A percentile compares a stretch with the other conserved stretches of the same genome.
Evolutionary conservation across 768 basidiomycete genomes (phyloP).

Genomic region (Rickenella mellea): DNA sequence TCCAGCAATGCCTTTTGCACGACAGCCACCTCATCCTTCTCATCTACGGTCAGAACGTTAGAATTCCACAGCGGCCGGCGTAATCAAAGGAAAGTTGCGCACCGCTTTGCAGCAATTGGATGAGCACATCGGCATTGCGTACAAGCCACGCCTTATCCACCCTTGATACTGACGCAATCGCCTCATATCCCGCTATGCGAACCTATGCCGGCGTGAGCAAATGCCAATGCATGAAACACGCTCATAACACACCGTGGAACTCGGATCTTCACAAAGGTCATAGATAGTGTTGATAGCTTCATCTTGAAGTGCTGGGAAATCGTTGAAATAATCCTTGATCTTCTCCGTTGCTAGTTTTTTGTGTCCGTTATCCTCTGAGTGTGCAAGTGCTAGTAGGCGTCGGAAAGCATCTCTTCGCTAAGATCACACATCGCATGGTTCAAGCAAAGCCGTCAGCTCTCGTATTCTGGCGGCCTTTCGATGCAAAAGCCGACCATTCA

Average conservation of each 20-base stretch:
- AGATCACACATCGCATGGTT: not conserved
- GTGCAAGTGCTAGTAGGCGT: constrained; percentile 45
- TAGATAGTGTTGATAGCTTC: constrained; percentile 70
- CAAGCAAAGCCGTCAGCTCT: too few species aligned
- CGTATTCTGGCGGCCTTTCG: too few species aligned
- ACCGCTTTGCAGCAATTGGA: constrained; percentile 73
- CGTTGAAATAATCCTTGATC: constrained; percentile 49
- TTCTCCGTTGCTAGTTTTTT: constrained; percentile 51
- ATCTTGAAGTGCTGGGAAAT: constrained; percentile 67
- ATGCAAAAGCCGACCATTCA: too few species aligned
- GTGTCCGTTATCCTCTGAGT: constrained; percentile 32
- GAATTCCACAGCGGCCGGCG: not conserved
- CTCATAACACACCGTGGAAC: constrained; percentile 30
- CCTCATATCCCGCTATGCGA: constrained; percentile 58
- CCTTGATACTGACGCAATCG: constrained; percentile 41
- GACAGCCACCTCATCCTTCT: constrained; percentile 51
- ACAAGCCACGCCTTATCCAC: constrained; percentile 51
- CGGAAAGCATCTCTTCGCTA: constrained; percentile 46
- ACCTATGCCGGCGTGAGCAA: constrained; percentile 30
- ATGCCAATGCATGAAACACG: constrained; percentile 1
- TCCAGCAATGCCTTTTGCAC: constrained; percentile 51
- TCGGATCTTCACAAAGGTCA: constrained; percentile 67
- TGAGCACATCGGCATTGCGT: constrained; percentile 64
- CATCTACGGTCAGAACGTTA: constrained; percentile 30
- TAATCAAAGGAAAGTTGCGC: constrained; percentile 16